Conservation (phyloP, 1,139 yeast genomes). For the Pneumocystis jirovecii region DNA sequence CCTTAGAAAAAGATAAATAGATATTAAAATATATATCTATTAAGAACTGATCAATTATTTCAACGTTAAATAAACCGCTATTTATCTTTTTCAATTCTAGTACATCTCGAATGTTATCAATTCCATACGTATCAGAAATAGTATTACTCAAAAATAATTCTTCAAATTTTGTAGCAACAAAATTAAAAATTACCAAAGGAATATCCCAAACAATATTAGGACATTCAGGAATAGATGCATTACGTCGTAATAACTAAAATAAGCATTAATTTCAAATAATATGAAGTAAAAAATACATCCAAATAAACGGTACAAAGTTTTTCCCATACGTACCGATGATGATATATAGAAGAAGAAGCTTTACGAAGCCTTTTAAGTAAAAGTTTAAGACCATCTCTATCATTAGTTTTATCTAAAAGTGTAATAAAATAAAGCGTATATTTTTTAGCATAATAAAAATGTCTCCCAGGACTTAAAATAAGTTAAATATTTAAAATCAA, state of each 20-base stretch:
- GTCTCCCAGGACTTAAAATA: conserved; percentile 53
- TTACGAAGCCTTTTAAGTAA: conserved; percentile 60
- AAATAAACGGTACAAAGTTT: background rate
- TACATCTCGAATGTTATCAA: conserved; percentile 7
- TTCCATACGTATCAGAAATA: background rate
- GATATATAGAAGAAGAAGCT: conserved; percentile 23
- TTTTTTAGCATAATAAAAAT: conserved; percentile 60
- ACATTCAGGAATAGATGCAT: background rate
- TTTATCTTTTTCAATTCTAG: conserved; percentile 9
- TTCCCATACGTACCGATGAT: conserved; percentile 2
- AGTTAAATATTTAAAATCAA: background rate
- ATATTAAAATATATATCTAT: conserved; percentile 8
- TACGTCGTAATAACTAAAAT: background rate
- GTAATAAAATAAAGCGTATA: conserved; percentile 53
- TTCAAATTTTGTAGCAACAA: conserved; percentile 3
- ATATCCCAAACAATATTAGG: background rate
- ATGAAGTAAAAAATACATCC: background rate
- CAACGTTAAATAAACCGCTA: conserved; percentile 9
- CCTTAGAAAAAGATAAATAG: background rate
- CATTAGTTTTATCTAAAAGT: conserved; percentile 39
- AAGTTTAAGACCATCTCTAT: conserved; percentile 42
- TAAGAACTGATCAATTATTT: conserved; percentile 8
- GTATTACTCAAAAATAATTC: background rate
- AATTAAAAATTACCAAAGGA: conserved; percentile 3
- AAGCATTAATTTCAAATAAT: background rate